Evolutionary conservation across 208 protist genomes (phyloP).

Genomic region (Wallacemonas collosoma): DNA sequence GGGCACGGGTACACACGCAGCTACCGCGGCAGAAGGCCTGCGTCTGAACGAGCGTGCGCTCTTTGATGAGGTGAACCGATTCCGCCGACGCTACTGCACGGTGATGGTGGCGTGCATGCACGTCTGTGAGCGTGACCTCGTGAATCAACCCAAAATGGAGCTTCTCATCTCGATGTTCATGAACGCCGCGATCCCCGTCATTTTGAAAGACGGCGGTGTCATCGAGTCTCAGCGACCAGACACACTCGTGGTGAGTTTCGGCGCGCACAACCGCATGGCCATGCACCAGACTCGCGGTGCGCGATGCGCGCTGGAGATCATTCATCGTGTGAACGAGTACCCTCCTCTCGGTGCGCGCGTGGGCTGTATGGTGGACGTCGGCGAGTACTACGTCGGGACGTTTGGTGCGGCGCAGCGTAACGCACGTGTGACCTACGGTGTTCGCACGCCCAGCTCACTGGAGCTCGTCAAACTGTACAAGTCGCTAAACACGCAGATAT

Average conservation of each 20-base stretch:
- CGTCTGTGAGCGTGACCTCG: constrained; percentile 29
- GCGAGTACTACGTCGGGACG: constrained; percentile 69
- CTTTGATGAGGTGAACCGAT: constrained; percentile 43
- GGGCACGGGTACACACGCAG: not conserved
- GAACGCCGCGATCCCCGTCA: constrained; percentile 39
- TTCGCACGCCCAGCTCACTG: constrained; percentile 20
- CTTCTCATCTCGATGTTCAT: constrained; percentile 37
- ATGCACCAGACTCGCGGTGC: constrained; percentile 65
- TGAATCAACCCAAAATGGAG: constrained; percentile 29
- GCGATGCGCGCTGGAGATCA: constrained; percentile 50
- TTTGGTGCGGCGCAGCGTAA: constrained; percentile 48
- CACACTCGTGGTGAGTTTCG: constrained; percentile 48
- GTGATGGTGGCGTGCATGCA: constrained; percentile 38
- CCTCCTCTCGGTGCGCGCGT: constrained; percentile 14
- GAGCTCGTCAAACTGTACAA: constrained; percentile 49
- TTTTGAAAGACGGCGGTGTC: constrained; percentile 56
- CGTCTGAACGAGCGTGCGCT: constrained; percentile 40
- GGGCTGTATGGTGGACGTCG: constrained; percentile 53
- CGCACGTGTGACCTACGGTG: constrained; percentile 43
- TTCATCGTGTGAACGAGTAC: constrained; percentile 19
- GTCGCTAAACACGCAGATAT: constrained; percentile 43
- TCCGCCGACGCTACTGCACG: constrained; percentile 56
- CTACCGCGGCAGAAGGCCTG: constrained; percentile 7
- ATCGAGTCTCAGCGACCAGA: constrained; percentile 59
- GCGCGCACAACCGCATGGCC: constrained; percentile 48